Conservation (phyloP, 352 stramenopile genomes). For the Phytophthora ohioensis region DNA sequence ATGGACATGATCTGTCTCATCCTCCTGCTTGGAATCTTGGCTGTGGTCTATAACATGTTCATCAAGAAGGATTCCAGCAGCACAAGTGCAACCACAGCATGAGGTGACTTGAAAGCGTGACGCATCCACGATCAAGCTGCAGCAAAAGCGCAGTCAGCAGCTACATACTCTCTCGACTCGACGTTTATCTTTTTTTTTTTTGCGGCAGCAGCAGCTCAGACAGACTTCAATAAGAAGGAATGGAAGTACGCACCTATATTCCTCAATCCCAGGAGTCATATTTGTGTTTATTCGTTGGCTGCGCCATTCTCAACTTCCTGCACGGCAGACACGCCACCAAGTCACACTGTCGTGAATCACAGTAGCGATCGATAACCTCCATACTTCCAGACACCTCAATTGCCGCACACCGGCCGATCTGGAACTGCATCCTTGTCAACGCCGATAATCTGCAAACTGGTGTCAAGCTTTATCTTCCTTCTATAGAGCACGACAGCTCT, state of each 20-base stretch:
- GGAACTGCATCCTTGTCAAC: neutral
- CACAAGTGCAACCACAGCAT: conserved; percentile 38
- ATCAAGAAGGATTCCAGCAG: conserved; percentile 68
- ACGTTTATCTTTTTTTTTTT: conserved; percentile 27
- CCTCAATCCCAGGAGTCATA: conserved; percentile 32
- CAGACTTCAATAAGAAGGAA: conserved; percentile 20
- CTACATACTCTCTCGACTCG: conserved; percentile 9
- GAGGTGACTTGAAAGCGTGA: conserved; percentile 15
- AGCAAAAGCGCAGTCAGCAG: conserved; percentile 3
- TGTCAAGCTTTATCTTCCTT: neutral
- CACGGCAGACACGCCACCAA: too few species aligned
- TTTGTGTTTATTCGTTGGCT: conserved; percentile 36
- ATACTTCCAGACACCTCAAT: neutral
- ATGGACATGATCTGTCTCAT: conserved; percentile 93
- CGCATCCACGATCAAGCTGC: neutral
- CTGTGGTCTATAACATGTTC: conserved; percentile 91
- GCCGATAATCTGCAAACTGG: neutral
- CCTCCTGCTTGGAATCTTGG: conserved; percentile 83
- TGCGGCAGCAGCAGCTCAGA: conserved; percentile 32
- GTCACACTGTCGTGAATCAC: too few species aligned
- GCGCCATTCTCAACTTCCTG: conserved; percentile 7
- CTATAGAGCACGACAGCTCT: conserved; percentile 15
- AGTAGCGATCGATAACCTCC: neutral
- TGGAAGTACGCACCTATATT: conserved; percentile 43
- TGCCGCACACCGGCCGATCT: neutral